Evolutionary conservation across 768 basidiomycete genomes (phyloP).

Genomic region (Tylopilus subfusipes): DNA sequence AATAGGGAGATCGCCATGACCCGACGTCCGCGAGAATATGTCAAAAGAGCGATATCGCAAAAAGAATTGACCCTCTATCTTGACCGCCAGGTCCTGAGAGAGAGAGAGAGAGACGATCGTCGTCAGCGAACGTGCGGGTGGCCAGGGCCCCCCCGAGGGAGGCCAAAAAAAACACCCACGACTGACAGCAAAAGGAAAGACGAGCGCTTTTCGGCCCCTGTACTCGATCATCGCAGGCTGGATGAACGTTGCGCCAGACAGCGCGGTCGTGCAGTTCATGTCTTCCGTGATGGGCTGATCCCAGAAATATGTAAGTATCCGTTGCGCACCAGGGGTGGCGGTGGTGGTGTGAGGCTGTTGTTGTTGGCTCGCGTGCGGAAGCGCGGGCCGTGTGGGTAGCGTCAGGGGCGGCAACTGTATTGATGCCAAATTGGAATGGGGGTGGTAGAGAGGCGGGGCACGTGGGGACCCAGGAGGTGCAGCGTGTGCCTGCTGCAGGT

Average conservation of each 20-base stretch:
- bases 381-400: constrained; percentile 10
- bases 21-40: constrained; percentile 41
- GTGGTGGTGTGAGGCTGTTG: constrained; percentile 11
- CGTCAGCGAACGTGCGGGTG: background rate
- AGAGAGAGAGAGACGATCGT: background rate
- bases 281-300: constrained; percentile 44
- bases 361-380: background rate
- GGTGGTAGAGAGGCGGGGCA: constrained; percentile 11
- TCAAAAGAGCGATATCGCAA: constrained; percentile 73
- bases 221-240: constrained; percentile 54
- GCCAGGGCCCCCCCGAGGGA: too few relatives aligned
- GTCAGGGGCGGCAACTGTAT: constrained; percentile 24
- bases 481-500: constrained; percentile 14
- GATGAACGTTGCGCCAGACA: constrained; percentile 62
- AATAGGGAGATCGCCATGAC: constrained; percentile 36
- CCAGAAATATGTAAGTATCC: constrained; percentile 42
- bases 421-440: constrained; percentile 9
- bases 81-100: constrained; percentile 62
- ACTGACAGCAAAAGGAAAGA: constrained; percentile 64
- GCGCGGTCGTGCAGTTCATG: constrained; percentile 42
- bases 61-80: constrained; percentile 61
- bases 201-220: constrained; percentile 47
- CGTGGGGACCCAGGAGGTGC: constrained; percentile 9
- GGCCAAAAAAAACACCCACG: background rate
- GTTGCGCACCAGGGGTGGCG: constrained; percentile 22